Conservation (phyloP, 179 eudicot species). For the Beta macrorhiza region DNA sequence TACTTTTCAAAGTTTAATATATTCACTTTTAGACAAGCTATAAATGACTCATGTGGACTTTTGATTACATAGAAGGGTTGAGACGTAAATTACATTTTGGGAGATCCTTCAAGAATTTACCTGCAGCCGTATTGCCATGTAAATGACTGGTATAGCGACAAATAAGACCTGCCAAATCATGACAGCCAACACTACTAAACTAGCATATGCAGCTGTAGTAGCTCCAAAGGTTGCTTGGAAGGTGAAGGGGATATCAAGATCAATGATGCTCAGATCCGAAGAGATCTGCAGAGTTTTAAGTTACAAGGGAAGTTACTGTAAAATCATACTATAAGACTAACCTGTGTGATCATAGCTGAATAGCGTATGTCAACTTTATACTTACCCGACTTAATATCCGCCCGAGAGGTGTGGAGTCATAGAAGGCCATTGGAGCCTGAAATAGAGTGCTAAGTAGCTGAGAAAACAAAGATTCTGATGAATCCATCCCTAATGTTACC, state of each 20-base stretch:
- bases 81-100: background rate
- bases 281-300: slow-evolving; percentile 50
- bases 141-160: slow-evolving; percentile 60
- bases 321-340: background rate
- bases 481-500: slow-evolving; percentile 53
- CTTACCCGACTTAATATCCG: slow-evolving; percentile 65
- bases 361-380: background rate
- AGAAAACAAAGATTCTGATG: slow-evolving; percentile 63
- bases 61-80: too few species aligned
- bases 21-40: too few species aligned
- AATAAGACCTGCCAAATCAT: slow-evolving; percentile 80
- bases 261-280: slow-evolving; percentile 74
- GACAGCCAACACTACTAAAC: slow-evolving; percentile 56
- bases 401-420: slow-evolving; percentile 74
- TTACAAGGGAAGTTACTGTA: background rate
- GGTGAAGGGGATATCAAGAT: slow-evolving; percentile 66
- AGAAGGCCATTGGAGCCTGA: slow-evolving; percentile 72
- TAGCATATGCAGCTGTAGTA: slow-evolving; percentile 47
- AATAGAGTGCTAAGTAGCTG: slow-evolving; percentile 64
- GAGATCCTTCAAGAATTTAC: slow-evolving; percentile 29
- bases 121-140: slow-evolving; percentile 59
- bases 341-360: background rate
- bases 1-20: too few species aligned
- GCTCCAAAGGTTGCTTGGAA: slow-evolving; percentile 47
- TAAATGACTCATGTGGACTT: too few species aligned